phyloP scores from a whole-genome alignment of 1,284 basidiomycete species.

The Rhodotorula sp. region DNA sequence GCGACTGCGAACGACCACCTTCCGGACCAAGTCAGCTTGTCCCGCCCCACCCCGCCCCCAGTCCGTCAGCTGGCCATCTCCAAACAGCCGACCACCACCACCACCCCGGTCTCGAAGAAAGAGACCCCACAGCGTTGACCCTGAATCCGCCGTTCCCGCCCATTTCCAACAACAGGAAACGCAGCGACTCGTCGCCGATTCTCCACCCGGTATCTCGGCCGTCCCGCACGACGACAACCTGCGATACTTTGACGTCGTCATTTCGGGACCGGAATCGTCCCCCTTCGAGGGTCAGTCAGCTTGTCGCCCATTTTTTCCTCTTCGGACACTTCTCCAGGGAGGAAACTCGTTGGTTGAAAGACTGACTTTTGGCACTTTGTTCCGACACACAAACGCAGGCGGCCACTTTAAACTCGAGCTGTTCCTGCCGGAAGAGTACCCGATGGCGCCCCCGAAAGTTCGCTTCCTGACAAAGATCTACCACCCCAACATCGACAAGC shows the following conservation, averaged over 20 bases:
- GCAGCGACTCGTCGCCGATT: conserved; percentile 89
- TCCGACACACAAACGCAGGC: conserved; percentile 60
- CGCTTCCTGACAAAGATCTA: conserved; percentile 99
- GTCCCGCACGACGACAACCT: conserved; percentile 95
- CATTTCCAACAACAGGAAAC: conserved; percentile 68
- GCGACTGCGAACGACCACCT: too few relatives aligned
- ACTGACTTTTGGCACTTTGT: background rate
- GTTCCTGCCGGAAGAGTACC: conserved; percentile 97
- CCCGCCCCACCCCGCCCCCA: too few relatives aligned
- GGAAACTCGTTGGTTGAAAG: too few relatives aligned
- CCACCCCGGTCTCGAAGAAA: too few relatives aligned
- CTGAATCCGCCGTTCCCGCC: background rate
- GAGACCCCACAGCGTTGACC: too few relatives aligned
- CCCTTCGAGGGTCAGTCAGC: conserved; percentile 80
- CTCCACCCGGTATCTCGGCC: conserved; percentile 92
- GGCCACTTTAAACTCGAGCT: conserved; percentile 93
- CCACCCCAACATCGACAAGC: conserved; percentile 99
- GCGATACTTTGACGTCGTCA: conserved; percentile 96
- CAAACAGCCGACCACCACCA: too few relatives aligned
- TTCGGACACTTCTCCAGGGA: background rate
- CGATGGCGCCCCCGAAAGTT: conserved; percentile 98
- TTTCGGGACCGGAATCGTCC: conserved; percentile 87
- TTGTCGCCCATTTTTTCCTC: too few relatives aligned
- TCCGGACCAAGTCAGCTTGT: too few relatives aligned
- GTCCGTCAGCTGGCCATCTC: background rate